These are phyloP conservation scores for Didymella pomorum DNA, from an alignment of 2,329 filamentous ascomycete species.

Conservation along the genomic window DNA sequence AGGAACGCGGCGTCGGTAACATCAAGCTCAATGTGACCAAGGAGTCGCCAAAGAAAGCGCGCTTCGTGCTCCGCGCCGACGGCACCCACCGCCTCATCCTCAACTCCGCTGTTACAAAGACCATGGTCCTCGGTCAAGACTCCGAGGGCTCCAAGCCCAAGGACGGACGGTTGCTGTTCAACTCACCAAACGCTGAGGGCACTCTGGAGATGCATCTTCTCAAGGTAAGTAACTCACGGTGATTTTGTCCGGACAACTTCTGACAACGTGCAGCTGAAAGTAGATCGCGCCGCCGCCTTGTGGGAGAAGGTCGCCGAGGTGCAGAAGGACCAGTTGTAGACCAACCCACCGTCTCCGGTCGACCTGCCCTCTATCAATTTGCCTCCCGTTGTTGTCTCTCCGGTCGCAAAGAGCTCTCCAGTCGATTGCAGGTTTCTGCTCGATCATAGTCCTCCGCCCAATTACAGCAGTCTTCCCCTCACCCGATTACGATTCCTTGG, in stretches of 20 bases:
- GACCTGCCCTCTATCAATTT: too few relatives aligned
- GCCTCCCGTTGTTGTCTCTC: too few relatives aligned
- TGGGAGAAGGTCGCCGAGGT: conserved; percentile 37
- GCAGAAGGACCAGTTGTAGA: conserved; percentile 36
- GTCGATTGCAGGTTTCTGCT: too few relatives aligned
- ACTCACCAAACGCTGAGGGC: conserved; percentile 61
- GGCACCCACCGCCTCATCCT: conserved; percentile 86
- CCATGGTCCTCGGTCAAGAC: conserved; percentile 81
- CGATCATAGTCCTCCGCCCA: too few relatives aligned
- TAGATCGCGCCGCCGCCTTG: conserved; percentile 34
- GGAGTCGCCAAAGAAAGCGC: conserved; percentile 59
- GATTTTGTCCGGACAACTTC: too few relatives aligned
- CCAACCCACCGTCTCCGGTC: conserved; percentile 6
- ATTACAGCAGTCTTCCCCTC: too few relatives aligned
- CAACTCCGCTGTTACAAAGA: conserved; percentile 81
- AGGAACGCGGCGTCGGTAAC: conserved; percentile 84
- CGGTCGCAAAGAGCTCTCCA: too few relatives aligned
- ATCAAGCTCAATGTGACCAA: conserved; percentile 75
- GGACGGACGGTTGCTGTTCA: conserved; percentile 74
- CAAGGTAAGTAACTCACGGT: conserved; percentile 56
- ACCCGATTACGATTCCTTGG: too few relatives aligned
- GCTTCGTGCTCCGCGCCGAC: conserved; percentile 90
- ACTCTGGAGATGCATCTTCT: conserved; percentile 63
- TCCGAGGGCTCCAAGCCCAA: conserved; percentile 67
- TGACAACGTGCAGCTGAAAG: conserved; percentile 28